Evolutionary conservation across 805 yeast species (phyloP), one percentile per base, ranked within the genome.

Genomic region (Candida lessepsii): DNA sequence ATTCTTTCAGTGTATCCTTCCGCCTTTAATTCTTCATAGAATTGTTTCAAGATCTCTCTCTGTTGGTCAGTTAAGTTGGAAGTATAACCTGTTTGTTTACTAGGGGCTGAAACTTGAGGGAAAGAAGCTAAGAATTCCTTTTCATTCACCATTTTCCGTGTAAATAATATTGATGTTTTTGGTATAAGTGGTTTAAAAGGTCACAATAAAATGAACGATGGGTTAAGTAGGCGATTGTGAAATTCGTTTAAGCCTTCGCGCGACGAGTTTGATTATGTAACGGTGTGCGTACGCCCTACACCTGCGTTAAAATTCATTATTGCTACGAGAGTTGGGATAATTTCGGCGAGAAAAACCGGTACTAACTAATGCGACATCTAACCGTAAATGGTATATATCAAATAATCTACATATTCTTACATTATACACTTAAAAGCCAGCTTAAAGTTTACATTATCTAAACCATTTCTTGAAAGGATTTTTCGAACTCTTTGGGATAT

Each of bases 1-100:
- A 86, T 64, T 54, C 98, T 81, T 38, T 78, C 74, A n/a, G 70
- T 73, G 67, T 72, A 88, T 4, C 95, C 96, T 38, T 67, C 74
- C 9, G 73, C 82, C 42, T 63, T 63, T 47, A 90, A 71, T 35
- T 73, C 66, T 14, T 66, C 70, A 52, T 82, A 78, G 42, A 93
- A 65, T 48, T 77, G 72, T 31, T 67, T 72, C 45, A 91, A 65
- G 19, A 75, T 73, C 21, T 67, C 63, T 58, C 75, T 68, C 65
- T 93, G 96, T 34, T 77, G 79, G 8, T 75, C 76, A 9, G 87
- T 81, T 47, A 88, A 68, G 55, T 78, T 79, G 21, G 96, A 95
- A 19, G 95, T 88, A 62, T 79, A 82, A 4, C 97, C 97, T 18
- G 86, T 70, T 46, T 76, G 78, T 14, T 63, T 61, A 13, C 80